A percentile compares a stretch with the other conserved stretches of the same genome.
Conservation (phyloP, 208 protist genomes). For the Naegleria lovaniensis region DNA sequence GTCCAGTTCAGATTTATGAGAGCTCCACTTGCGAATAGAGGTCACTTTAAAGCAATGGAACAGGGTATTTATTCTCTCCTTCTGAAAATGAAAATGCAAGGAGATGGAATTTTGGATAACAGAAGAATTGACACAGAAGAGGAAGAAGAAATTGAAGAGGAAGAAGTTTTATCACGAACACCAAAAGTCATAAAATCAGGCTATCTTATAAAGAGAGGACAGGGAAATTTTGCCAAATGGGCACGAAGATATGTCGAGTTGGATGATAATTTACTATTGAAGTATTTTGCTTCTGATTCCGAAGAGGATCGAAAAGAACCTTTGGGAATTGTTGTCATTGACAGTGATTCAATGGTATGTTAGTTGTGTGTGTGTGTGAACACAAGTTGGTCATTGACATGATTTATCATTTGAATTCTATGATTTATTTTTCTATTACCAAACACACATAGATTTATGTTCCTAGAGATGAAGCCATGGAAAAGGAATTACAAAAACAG, state of each 20-base stretch:
- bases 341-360: background rate
- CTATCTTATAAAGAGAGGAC: background rate
- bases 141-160: background rate
- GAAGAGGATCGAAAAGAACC: background rate
- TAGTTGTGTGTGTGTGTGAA: no score
- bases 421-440: no score
- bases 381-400: no score
- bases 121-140: background rate
- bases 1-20: slow-evolving; percentile 14
- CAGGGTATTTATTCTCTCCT: background rate
- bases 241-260: background rate
- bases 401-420: no score
- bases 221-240: background rate
- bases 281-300: background rate
- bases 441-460: background rate
- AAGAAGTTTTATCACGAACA: background rate
- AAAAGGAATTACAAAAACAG: slow-evolving; percentile 9
- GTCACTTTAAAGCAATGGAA: background rate
- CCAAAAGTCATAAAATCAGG: background rate
- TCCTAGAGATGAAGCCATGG: background rate
- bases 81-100: background rate
- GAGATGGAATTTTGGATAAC: background rate
- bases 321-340: background rate
- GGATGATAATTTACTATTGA: background rate
- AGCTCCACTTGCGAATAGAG: background rate